A percentile compares a stretch with the other conserved stretches of the same genome.
Conservation (phyloP, 208 protist genomes). For the Acanthamoeba comandoni region DNA sequence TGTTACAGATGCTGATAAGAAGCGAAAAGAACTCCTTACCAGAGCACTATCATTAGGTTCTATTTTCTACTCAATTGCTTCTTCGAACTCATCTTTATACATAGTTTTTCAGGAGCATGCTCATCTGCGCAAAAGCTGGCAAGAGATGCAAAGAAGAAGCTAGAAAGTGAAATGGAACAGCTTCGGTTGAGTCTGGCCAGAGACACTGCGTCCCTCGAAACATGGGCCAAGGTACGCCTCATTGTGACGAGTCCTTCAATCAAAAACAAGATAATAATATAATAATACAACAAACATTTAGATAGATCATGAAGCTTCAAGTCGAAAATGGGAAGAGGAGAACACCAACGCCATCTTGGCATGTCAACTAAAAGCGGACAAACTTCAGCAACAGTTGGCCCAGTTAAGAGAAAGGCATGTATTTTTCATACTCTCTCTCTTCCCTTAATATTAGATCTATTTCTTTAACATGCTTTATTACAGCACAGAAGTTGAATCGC, state of each 20-base stretch:
- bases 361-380: neutral
- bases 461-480: too few species aligned
- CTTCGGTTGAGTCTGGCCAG: constrained; percentile 3
- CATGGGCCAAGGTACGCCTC: constrained; percentile 67
- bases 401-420: too few species aligned
- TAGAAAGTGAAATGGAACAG: constrained; percentile 30
- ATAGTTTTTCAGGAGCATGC: constrained; percentile 48
- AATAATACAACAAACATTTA: too few species aligned
- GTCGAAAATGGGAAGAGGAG: constrained; percentile 36
- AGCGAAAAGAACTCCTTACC: constrained; percentile 76
- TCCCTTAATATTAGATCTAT: too few species aligned
- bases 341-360: constrained; percentile 9
- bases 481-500: too few species aligned
- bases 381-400: constrained; percentile 20
- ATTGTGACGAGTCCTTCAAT: neutral
- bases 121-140: constrained; percentile 73
- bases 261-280: neutral
- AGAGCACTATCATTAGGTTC: constrained; percentile 67
- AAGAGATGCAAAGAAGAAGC: constrained; percentile 76
- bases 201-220: constrained; percentile 25
- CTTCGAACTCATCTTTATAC: neutral
- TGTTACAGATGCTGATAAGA: constrained; percentile 77
- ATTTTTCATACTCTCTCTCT: too few species aligned
- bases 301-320: constrained; percentile 40
- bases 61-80: neutral